Percentiles rank a stretch among this genome's conserved stretches.
Evolutionary conservation across 345 rosid genomes (phyloP).

Genomic region (Camelina neglecta): DNA sequence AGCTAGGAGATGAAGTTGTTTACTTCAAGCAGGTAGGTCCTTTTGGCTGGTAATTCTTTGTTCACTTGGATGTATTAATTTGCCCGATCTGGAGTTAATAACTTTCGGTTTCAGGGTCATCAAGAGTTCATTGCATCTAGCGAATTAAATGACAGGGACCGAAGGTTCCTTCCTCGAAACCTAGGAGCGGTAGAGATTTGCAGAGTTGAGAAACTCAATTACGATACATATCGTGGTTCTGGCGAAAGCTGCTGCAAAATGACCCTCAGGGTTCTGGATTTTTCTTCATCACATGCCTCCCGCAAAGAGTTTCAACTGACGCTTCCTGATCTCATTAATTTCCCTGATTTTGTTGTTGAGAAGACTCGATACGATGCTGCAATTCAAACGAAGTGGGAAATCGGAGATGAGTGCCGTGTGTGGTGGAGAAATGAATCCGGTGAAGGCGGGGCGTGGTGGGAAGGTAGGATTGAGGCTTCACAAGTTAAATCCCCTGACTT

Average conservation of each 20-base stretch:
- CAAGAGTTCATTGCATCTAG: conserved; percentile 58
- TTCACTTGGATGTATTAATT: conserved; percentile 12
- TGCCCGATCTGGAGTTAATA: conserved; percentile 23
- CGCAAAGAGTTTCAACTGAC: conserved; percentile 68
- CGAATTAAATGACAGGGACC: conserved; percentile 56
- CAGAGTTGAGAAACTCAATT: conserved; percentile 71
- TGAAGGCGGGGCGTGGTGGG: conserved; percentile 90
- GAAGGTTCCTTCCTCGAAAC: conserved; percentile 57
- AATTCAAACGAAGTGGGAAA: conserved; percentile 64
- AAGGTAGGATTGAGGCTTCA: conserved; percentile 64
- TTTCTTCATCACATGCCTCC: conserved; percentile 54
- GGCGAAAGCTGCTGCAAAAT: conserved; percentile 97
- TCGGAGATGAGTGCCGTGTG: conserved; percentile 73
- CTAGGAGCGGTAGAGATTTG: conserved; percentile 80
- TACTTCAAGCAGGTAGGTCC: conserved; percentile 80
- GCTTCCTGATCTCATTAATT: conserved; percentile 74
- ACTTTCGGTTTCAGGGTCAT: conserved; percentile 76
- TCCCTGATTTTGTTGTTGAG: conserved; percentile 92
- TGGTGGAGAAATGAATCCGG: conserved; percentile 85
- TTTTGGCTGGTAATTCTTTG: conserved; percentile 13
- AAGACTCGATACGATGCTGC: conserved; percentile 85
- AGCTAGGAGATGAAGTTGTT: conserved; percentile 87
- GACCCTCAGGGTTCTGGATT: conserved; percentile 77
- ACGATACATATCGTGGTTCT: conserved; percentile 81
- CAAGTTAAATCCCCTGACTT: conserved; percentile 70